Base-by-base conservation (phyloP, 1,139 yeast species). In the Taphrina pruni region DNA sequence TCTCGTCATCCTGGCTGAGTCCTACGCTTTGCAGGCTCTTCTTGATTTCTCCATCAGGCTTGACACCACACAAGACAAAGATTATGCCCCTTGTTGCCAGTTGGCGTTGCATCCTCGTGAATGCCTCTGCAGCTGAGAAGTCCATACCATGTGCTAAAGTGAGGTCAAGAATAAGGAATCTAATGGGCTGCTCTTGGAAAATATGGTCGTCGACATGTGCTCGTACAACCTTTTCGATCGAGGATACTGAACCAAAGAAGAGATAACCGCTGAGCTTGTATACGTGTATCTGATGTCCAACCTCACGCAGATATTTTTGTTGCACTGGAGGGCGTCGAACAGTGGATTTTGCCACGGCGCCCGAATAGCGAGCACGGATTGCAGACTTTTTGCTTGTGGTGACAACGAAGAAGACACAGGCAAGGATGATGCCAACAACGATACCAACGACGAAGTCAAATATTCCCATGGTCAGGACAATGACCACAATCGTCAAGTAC, bases 81-180 rank as follows among this genome's bases (percentile, higher is more conserved):
- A 85, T 89, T 32, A 95, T 89, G 67, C 83, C 83, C 73, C 86
- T 88, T 35, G 89, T 88, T 72, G 86, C 86, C 26, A 92, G 81
- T 74, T 91, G 83, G 72, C 96, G 88, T 76, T 90, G 87, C 72
- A 95, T 89, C 73, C 97, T 83, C 74, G 93, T 87, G 77, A 94
- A 90, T 0, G 98, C 97, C 78, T 94, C 99, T 6, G 97, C 97
- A 0, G 98, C 98, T 51, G 97, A 89, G 75, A 90, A 94, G 78
- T 94, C 99, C 74, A 94, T 86, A 56, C 89, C 88, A 11, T 87
- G 83, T 38, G 94, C 97, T 51, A 89, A 87, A 72, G 88, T 87
- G 84, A 94, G 88, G 78, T 94, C 99, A 65, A 94, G 78, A 67
- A 94, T 87, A 74, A 94, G 81, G 77, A 88, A 94, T 73, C 90